Evolutionary conservation across 2,329 filamentous ascomycete genomes (phyloP).

Genomic region (Phoma sp.): DNA sequence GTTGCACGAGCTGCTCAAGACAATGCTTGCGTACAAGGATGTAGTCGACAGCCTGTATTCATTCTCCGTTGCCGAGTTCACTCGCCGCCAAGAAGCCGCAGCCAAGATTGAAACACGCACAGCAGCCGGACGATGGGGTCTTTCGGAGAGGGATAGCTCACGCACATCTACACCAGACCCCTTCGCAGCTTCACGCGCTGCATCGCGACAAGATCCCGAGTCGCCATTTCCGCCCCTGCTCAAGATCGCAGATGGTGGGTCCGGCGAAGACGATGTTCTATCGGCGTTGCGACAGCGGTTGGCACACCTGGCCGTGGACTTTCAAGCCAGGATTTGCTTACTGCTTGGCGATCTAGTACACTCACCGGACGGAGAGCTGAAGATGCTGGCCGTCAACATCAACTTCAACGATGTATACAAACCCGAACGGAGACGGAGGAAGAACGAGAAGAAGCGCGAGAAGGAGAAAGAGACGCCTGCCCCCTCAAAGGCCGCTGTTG

Average conservation of each 20-base stretch:
- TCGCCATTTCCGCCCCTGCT: conserved; percentile 55
- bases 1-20: conserved; percentile 88
- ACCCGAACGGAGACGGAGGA: conserved; percentile 71
- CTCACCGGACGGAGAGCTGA: conserved; percentile 93
- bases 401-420: conserved; percentile 99
- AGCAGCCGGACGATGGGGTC: conserved; percentile 69
- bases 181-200: conserved; percentile 24
- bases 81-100: conserved; percentile 82
- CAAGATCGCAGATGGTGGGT: conserved; percentile 43
- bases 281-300: conserved; percentile 78
- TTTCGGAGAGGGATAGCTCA: conserved; percentile 60
- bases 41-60: conserved; percentile 93
- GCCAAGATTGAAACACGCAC: conserved; percentile 74
- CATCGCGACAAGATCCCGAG: conserved; percentile 44
- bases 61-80: conserved; percentile 94
- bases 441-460: conserved; percentile 37
- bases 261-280: conserved; percentile 69
- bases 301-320: conserved; percentile 74
- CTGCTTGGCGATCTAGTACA: conserved; percentile 89
- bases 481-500: not conserved
- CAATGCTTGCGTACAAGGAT: conserved; percentile 93
- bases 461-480: conserved; percentile 41
- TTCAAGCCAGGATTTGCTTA: conserved; percentile 77
- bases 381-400: conserved; percentile 95
- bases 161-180: conserved; percentile 24